These are phyloP conservation scores for Taiozyma onychis DNA, from an alignment of 1,139 yeast species.

Conservation along the genomic window DNA sequence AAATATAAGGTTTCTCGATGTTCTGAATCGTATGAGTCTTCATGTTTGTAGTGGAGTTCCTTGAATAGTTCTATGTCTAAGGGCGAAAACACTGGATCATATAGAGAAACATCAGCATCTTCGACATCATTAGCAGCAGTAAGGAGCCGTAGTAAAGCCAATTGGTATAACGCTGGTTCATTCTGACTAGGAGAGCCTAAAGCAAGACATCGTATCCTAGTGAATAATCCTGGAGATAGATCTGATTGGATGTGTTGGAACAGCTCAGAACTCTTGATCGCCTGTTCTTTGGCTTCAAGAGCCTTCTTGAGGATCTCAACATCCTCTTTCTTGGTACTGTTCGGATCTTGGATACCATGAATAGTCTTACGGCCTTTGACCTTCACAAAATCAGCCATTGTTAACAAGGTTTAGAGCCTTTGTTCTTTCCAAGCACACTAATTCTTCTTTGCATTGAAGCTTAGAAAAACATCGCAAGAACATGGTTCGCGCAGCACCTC, in stretches of 20 bases:
- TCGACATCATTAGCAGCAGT: slow-evolving; percentile 23
- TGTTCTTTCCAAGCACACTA: not conserved
- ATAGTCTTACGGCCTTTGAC: slow-evolving; percentile 8
- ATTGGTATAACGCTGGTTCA: slow-evolving; percentile 55
- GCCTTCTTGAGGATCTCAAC: slow-evolving; percentile 4
- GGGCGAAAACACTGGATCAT: slow-evolving; percentile 57
- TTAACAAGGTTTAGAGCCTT: not conserved
- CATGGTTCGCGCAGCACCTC: not conserved
- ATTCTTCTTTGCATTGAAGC: not conserved
- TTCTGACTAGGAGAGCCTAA: slow-evolving; percentile 61
- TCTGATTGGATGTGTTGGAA: slow-evolving; percentile 21
- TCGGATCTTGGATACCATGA: slow-evolving; percentile 9
- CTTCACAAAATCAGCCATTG: not conserved
- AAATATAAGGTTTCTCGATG: slow-evolving; percentile 36
- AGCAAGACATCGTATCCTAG: slow-evolving; percentile 58
- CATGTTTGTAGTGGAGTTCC: slow-evolving; percentile 21
- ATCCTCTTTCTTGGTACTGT: slow-evolving; percentile 2
- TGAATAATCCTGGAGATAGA: slow-evolving; percentile 15
- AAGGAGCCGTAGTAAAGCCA: slow-evolving; percentile 47
- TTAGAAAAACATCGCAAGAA: not conserved
- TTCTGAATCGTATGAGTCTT: slow-evolving; percentile 7
- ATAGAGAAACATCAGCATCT: slow-evolving; percentile 37
- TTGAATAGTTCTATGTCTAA: slow-evolving; percentile 36
- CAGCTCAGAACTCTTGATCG: slow-evolving; percentile 25
- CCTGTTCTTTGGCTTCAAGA: slow-evolving; percentile 11